Base-by-base conservation (phyloP, 2,329 filamentous ascomycete genomes). In the Waltergamsia citrina region DNA sequence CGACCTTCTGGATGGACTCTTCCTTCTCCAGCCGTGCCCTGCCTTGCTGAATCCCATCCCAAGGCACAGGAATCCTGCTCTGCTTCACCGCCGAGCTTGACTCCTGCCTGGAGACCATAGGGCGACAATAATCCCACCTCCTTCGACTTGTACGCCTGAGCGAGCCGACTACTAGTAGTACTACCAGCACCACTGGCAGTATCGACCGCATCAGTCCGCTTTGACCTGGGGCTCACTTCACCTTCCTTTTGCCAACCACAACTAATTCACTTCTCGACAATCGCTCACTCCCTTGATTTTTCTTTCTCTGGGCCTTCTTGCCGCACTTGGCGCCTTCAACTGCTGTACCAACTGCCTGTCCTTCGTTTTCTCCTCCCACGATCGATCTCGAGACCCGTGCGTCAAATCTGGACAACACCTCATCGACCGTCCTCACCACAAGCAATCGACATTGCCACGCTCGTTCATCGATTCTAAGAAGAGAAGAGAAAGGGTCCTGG, bases 11-110 rank as follows among this genome's bases (percentile, higher is more conserved):
- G n/a, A n/a, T 31, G 12, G 23, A 18, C 27, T 17, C 20, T 18
- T 25, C n/a, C n/a, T n/a, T 16, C 18, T 31, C 28, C 34, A 30
- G 34, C 34, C 34, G 34, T 36, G 35, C 24, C 35, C 29, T 32
- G 16, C 17, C 28, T 17, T 29, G 16, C 24, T 20, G 32, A 33
- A 12, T 15, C 16, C 25, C 12, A 24, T n/a, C 25, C 16, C 14
- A 7, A 20, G 16, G 16, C 29, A 18, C 17, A 10, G n/a, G 29
- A 32, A 32, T 12, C 29, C n/a, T 21, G 29, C 29, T 32, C 29
- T n/a, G n/a, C n/a, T n/a, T n/a, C n/a, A n/a, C 18, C 29, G 17
- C 12, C 4, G 29, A 32, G 29, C 18, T 32, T 32, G 29, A 18
- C 14, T 30, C 18, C 15, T 16, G 8, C 26, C 10, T n/a, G n/a